These are phyloP conservation scores for Austroboletus olivaceoglutinosus DNA, from an alignment of 1,284 basidiomycete genomes.

Conservation along the genomic window DNA sequence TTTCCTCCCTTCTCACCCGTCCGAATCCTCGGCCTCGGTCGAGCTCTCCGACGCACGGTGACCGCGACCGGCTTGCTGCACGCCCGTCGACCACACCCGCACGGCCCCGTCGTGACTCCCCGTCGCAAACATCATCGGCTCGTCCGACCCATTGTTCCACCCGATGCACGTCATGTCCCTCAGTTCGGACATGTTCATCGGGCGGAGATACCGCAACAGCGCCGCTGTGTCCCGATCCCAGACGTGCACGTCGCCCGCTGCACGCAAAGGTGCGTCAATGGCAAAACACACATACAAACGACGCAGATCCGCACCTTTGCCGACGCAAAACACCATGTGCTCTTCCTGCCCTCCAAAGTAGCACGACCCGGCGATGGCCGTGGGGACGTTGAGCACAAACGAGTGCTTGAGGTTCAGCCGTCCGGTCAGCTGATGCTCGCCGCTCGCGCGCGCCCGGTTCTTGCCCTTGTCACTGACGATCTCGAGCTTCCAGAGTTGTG, in stretches of 20 bases:
- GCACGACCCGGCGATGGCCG: constrained; percentile 75
- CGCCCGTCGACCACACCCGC: constrained; percentile 57
- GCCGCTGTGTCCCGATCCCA: constrained; percentile 78
- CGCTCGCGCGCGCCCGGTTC: constrained; percentile 2
- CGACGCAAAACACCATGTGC: constrained; percentile 71
- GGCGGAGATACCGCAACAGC: constrained; percentile 61
- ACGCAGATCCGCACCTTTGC: constrained; percentile 52
- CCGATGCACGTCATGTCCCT: constrained; percentile 74
- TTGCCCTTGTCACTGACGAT: constrained; percentile 49
- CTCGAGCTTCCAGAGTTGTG: constrained; percentile 76
- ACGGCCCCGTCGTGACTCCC: constrained; percentile 74
- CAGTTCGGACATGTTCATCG: constrained; percentile 40
- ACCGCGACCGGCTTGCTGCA: not conserved
- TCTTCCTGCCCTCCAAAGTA: constrained; percentile 76
- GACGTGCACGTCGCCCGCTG: constrained; percentile 80
- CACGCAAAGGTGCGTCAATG: no score
- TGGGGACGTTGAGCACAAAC: constrained; percentile 64
- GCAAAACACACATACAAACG: no score
- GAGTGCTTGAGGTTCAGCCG: constrained; percentile 63
- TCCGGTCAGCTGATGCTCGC: constrained; percentile 35
- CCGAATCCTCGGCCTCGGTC: constrained; percentile 19
- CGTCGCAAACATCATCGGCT: constrained; percentile 76
- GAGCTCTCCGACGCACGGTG: constrained; percentile 13
- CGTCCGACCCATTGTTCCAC: constrained; percentile 64
- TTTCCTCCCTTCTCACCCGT: constrained; percentile 4